Base-by-base conservation (phyloP, 2,329 filamentous ascomycete genomes). In the Phaeosphaeria sp. region DNA sequence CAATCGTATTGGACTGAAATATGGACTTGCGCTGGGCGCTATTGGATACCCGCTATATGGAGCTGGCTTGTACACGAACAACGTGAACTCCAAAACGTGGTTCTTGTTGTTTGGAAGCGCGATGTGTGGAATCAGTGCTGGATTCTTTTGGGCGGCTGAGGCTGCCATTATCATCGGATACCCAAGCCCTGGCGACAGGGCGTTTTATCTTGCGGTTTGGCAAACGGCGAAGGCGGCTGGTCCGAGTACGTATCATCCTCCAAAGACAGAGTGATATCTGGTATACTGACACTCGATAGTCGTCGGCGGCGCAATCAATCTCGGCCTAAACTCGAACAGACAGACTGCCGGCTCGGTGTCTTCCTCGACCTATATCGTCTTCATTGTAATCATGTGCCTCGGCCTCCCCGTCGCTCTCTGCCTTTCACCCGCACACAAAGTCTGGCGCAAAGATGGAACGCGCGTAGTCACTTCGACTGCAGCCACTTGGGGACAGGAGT, bases 241-340 rank as follows among this genome's bases (percentile, higher is more conserved):
- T 9, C 74, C 74, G 18, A 81, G 48, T 50, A 50, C 25, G 36
- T 42, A 2, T 7, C 3, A n/a, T 39, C 36, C 30, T 39, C 36
- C 11, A 39, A 15, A 22, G 42, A 7, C 3, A 18, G 8, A 11
- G 18, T 44, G 42, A 11, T 18, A 18, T 22, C 8, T 47, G 24
- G 9, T n/a, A 25, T 25, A 50, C 48, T 50, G 36, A 50, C 33
- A 21, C 3, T 42, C 5, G 39, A 22, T 50, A 50, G 48, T 84
- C 24, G 77, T 85, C 7, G 83, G 83, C 11, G 83, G 82, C 2
- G 77, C 81, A 2, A 83, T 84, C 59, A 80, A 81, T 20, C 73
- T 85, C 2, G 83, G 78, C 0, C 65, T 85, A 9, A 85, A 83
- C 60, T 71, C 75, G 25, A 71, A 71, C 36, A 65, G 71, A 11